phyloP scores from a whole-genome alignment of 495 filamentous ascomycete species.

The Massariosphaeria phaeospora region DNA sequence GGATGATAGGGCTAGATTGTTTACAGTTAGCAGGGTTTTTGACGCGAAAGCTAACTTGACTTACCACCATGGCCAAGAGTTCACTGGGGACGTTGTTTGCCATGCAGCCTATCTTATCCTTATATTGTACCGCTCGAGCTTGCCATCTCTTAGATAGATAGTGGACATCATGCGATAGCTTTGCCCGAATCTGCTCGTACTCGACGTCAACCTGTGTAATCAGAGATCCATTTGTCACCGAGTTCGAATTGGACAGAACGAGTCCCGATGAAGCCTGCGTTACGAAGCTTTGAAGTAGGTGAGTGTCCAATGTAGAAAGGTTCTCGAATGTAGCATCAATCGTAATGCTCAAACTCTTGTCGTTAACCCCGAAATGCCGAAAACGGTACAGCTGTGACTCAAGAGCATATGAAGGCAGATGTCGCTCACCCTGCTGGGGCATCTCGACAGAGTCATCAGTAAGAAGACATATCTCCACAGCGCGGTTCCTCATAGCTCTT shows the following conservation, averaged over 20 bases:
- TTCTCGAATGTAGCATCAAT: conserved; percentile 51
- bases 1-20: conserved; percentile 53
- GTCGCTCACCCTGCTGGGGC: neutral
- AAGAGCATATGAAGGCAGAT: conserved; percentile 13
- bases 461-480: conserved; percentile 77
- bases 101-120: no score
- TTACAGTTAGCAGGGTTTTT: neutral
- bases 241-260: neutral
- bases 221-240: neutral
- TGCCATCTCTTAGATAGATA: no score
- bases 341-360: conserved; percentile 29
- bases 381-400: conserved; percentile 52
- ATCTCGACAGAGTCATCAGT: neutral
- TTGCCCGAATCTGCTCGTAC: no score
- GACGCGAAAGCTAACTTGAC: neutral
- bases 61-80: no score
- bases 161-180: no score
- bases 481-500: conserved; percentile 92
- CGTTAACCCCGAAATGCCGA: conserved; percentile 36
- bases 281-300: conserved; percentile 44
- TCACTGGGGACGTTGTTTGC: neutral
- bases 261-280: conserved; percentile 30
- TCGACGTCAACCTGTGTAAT: no score
- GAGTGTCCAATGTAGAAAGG: conserved; percentile 49
- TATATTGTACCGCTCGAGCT: no score